These are phyloP conservation scores for Plasmodium inui DNA, from an alignment of 169 alveolate species.

Conservation along the genomic window DNA sequence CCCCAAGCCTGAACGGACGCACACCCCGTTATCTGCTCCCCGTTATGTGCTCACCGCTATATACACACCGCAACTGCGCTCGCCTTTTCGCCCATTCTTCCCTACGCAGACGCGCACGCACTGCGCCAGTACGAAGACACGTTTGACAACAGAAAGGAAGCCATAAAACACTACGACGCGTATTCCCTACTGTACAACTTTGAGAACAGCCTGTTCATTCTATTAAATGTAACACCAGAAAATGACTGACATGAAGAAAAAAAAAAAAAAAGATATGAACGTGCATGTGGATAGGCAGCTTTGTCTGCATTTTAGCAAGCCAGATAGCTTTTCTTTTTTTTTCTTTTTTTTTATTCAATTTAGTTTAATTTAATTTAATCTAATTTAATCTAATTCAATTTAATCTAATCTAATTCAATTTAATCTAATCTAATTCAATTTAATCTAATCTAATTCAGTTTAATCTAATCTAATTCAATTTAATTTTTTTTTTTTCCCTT, in stretches of 20 bases:
- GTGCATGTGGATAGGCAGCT: neutral
- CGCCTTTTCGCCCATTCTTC: slow-evolving; percentile 2
- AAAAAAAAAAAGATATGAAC: neutral
- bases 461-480: too few relatives aligned
- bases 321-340: slow-evolving; percentile 5
- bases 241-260: neutral
- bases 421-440: too few relatives aligned
- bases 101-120: neutral
- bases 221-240: slow-evolving; percentile 28
- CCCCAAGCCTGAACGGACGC: neutral
- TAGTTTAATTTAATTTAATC: too few relatives aligned
- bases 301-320: neutral
- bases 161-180: slow-evolving; percentile 9
- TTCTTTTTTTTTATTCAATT: slow-evolving; percentile 7
- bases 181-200: slow-evolving; percentile 41
- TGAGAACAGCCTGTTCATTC: slow-evolving; percentile 12
- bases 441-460: too few relatives aligned
- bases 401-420: too few relatives aligned
- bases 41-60: neutral
- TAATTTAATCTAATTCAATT: too few relatives aligned
- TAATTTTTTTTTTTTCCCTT: neutral
- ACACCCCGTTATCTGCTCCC: neutral
- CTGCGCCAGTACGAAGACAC: neutral
- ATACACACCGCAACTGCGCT: neutral
- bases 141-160: slow-evolving; percentile 3